A percentile compares a stretch with the other conserved stretches of the same genome.
Conservation (phyloP, 352 stramenopile species). For the Pythium utonaiense region DNA sequence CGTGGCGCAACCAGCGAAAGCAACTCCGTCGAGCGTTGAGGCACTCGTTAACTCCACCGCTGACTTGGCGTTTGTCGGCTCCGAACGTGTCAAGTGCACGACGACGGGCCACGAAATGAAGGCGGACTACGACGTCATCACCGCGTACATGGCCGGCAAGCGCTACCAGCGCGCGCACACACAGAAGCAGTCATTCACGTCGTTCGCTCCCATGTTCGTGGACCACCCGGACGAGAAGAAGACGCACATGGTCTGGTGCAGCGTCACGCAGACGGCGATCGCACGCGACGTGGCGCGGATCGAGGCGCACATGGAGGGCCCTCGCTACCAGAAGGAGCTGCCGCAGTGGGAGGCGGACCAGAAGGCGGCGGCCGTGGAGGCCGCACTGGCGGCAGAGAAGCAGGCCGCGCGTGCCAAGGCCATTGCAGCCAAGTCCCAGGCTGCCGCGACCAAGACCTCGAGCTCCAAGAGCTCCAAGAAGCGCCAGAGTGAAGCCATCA, state of each 20-base stretch:
- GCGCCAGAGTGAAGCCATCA: background rate
- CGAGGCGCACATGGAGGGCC: slow-evolving; percentile 46
- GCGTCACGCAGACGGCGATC: slow-evolving; percentile 57
- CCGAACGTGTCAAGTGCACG: slow-evolving; percentile 51
- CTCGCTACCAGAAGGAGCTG: slow-evolving; percentile 57
- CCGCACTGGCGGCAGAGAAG: slow-evolving; percentile 1
- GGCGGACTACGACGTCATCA: slow-evolving; percentile 48
- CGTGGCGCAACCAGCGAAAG: background rate
- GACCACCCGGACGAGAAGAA: slow-evolving; percentile 54
- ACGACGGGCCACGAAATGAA: slow-evolving; percentile 70
- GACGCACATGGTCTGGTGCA: slow-evolving; percentile 54
- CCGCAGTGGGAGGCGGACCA: slow-evolving; percentile 47
- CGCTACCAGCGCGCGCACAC: slow-evolving; percentile 45
- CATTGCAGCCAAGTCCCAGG: no score
- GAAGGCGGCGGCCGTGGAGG: slow-evolving; percentile 27
- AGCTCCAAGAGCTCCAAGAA: no score
- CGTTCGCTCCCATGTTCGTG: slow-evolving; percentile 64
- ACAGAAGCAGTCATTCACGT: slow-evolving; percentile 42
- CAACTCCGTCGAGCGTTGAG: slow-evolving; percentile 22
- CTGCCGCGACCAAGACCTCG: no score
- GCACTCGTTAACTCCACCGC: slow-evolving; percentile 34
- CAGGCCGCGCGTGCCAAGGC: background rate
- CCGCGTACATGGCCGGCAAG: slow-evolving; percentile 50
- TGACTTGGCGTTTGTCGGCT: slow-evolving; percentile 44
- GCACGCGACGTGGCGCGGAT: slow-evolving; percentile 43